phyloP scores from a whole-genome alignment of 495 filamentous ascomycete species.

The Xylaria telfairii region DNA sequence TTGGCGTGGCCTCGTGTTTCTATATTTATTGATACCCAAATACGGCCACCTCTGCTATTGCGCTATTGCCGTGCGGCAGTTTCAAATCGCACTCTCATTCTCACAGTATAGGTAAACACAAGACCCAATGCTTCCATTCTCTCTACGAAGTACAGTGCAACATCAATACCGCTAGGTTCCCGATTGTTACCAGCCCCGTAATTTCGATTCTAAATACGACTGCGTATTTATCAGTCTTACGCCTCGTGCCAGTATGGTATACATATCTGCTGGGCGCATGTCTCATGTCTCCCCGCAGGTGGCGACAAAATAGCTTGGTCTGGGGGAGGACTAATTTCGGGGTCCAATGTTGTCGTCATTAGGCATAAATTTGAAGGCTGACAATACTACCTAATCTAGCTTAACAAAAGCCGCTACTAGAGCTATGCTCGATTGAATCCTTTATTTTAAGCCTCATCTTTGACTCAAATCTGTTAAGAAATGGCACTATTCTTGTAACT shows the following conservation, averaged over 20 bases:
- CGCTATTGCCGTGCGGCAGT: not conserved
- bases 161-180: not conserved
- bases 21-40: conserved; percentile 11
- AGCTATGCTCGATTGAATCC: not conserved
- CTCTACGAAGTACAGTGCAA: too few species aligned
- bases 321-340: not conserved
- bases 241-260: too few species aligned
- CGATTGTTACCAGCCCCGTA: not conserved
- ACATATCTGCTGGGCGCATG: too few species aligned
- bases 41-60: not conserved
- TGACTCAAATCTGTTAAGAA: not conserved
- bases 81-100: not conserved
- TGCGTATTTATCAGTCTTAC: too few species aligned
- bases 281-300: conserved; percentile 13
- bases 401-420: not conserved
- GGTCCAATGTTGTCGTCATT: conserved; percentile 13
- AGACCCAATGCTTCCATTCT: too few species aligned
- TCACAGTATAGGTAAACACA: not conserved
- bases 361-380: not conserved
- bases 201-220: not conserved
- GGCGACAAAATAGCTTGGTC: not conserved
- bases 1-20: not conserved
- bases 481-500: not conserved
- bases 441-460: not conserved
- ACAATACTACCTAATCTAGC: not conserved